A percentile compares a stretch with the other conserved stretches of the same genome.
These are phyloP conservation scores for Geotrichum bryndzae DNA, from an alignment of 1,139 yeast genomes.

Conservation along the genomic window DNA sequence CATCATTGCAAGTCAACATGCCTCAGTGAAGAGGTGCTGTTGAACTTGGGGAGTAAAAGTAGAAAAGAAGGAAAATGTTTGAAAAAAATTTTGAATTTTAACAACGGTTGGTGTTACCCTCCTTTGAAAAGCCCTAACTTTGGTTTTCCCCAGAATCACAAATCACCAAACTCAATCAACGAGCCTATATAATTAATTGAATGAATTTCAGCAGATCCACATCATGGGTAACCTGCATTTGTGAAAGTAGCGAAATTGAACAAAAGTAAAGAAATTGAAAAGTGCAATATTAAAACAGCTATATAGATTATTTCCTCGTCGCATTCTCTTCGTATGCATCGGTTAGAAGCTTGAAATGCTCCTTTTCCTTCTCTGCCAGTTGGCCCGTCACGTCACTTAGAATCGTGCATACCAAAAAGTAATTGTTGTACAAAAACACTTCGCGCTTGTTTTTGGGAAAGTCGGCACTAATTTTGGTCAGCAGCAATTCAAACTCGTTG, in stretches of 20 bases:
- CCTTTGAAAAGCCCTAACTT: not conserved
- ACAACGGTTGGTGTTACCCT: not conserved
- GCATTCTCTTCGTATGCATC: conserved; percentile 44
- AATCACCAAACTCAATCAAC: not conserved
- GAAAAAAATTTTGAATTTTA: not conserved
- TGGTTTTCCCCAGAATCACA: not conserved
- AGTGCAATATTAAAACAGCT: not conserved
- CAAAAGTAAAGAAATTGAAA: not conserved
- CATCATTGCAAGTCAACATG: not conserved
- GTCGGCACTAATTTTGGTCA: conserved; percentile 52
- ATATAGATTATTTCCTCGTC: not conserved
- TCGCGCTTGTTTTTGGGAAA: conserved; percentile 44
- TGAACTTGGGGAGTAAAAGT: not conserved
- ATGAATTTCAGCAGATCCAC: not conserved
- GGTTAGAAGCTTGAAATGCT: conserved; percentile 56
- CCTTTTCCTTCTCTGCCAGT: conserved; percentile 51
- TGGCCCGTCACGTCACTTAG: conserved; percentile 34
- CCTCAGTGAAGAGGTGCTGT: not conserved
- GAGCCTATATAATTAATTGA: not conserved
- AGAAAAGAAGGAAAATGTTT: not conserved
- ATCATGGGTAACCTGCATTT: not conserved
- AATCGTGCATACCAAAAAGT: conserved; percentile 40
- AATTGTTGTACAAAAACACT: conserved; percentile 70
- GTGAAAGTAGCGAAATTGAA: no score
- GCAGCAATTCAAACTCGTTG: conserved; percentile 69